These are phyloP conservation scores for Mycena indigotica DNA, from an alignment of 768 basidiomycete genomes.

Conservation along the genomic window DNA sequence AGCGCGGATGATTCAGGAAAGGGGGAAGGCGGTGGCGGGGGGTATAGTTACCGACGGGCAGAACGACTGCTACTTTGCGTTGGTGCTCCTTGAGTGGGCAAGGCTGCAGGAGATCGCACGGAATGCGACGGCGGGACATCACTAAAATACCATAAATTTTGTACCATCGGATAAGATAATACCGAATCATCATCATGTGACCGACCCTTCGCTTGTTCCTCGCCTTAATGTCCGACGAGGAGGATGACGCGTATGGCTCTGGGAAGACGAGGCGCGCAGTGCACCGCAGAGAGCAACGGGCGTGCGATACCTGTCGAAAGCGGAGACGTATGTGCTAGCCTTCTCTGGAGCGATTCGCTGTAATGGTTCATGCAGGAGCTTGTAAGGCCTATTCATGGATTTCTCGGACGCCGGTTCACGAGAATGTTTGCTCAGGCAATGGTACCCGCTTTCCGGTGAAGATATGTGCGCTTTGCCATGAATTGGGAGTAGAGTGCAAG, in stretches of 20 bases:
- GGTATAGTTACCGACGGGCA: conserved; percentile 12
- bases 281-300: background rate
- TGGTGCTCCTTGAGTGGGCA: conserved; percentile 16
- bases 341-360: background rate
- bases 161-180: no score
- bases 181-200: no score
- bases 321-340: background rate
- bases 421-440: background rate
- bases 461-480: background rate
- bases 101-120: conserved; percentile 11
- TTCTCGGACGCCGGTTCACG: no score
- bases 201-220: no score
- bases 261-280: background rate
- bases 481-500: background rate
- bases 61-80: conserved; percentile 9
- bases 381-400: no score
- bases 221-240: background rate
- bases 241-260: background rate
- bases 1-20: conserved; percentile 13
- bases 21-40: conserved; percentile 7
- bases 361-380: background rate
- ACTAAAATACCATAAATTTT: background rate
- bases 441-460: background rate
- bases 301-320: background rate
- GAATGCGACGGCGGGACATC: conserved; percentile 5